Evolutionary conservation across 768 basidiomycete species (phyloP).

Genomic region (Serendipita indica): DNA sequence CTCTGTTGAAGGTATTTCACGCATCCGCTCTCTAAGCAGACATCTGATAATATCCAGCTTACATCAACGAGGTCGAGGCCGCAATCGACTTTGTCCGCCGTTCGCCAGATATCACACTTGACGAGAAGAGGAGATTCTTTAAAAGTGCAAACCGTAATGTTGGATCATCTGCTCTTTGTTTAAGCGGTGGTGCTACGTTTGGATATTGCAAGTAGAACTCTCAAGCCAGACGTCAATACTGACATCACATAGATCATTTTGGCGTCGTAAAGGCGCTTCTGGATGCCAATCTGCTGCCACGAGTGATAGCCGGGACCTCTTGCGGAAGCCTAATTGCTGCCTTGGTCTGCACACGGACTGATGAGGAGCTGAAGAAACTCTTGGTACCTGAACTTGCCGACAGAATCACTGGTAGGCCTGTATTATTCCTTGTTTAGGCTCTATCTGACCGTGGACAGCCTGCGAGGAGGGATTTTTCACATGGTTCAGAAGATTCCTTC

Average conservation of each 20-base stretch:
- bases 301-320: slow-evolving; percentile 88
- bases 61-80: slow-evolving; percentile 61
- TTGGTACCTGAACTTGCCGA: slow-evolving; percentile 74
- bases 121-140: slow-evolving; percentile 90
- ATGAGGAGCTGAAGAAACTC: slow-evolving; percentile 66
- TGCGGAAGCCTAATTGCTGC: slow-evolving; percentile 75
- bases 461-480: slow-evolving; percentile 19
- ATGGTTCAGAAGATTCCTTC: slow-evolving; percentile 39
- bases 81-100: slow-evolving; percentile 66
- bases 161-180: slow-evolving; percentile 80
- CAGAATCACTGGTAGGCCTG: slow-evolving; percentile 29
- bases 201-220: slow-evolving; percentile 60
- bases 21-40: not conserved
- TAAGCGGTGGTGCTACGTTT: slow-evolving; percentile 92
- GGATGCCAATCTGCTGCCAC: slow-evolving; percentile 70
- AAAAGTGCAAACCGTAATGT: slow-evolving; percentile 77
- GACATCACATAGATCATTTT: slow-evolving; percentile 46
- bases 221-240: not conserved
- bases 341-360: slow-evolving; percentile 72
- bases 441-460: slow-evolving; percentile 1
- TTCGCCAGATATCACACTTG: slow-evolving; percentile 52
- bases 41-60: slow-evolving; percentile 33
- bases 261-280: slow-evolving; percentile 88
- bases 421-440: slow-evolving; percentile 5
- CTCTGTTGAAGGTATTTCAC: slow-evolving; percentile 56